Conservation (phyloP, 495 filamentous ascomycete genomes). For the Parathielavia appendiculata region DNA sequence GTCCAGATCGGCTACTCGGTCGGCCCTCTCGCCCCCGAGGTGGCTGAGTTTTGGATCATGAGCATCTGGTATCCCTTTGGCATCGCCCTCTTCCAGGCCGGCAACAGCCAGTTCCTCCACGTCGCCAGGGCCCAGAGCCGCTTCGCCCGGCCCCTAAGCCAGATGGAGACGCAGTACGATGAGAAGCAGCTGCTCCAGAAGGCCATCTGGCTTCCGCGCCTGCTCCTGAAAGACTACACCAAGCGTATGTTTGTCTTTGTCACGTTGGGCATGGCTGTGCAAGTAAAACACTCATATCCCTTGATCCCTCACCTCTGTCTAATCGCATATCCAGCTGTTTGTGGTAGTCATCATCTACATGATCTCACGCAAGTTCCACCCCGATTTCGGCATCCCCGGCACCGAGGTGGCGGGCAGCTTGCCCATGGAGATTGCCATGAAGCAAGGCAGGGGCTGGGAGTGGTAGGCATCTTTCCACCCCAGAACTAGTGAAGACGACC, state of each 20-base stretch:
- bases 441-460: constrained; percentile 54
- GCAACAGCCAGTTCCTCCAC: constrained; percentile 61
- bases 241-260: constrained; percentile 45
- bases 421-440: constrained; percentile 45
- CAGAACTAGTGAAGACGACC: neutral
- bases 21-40: constrained; percentile 51
- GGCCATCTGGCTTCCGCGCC: neutral
- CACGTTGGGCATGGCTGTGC: constrained; percentile 47
- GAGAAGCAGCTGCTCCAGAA: constrained; percentile 22
- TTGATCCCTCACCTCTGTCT: neutral
- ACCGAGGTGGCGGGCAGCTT: constrained; percentile 40
- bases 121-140: constrained; percentile 52
- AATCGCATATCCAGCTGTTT: constrained; percentile 41
- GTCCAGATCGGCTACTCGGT: constrained; percentile 57
- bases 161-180: constrained; percentile 23
- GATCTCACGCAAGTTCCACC: constrained; percentile 61
- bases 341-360: constrained; percentile 58
- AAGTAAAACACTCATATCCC: constrained; percentile 36
- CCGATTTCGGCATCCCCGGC: constrained; percentile 37
- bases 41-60: constrained; percentile 67
- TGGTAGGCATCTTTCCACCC: constrained; percentile 37
- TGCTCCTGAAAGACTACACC: constrained; percentile 41
- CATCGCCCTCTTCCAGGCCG: constrained; percentile 66
- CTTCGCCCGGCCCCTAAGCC: constrained; percentile 29
- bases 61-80: constrained; percentile 64